Evolutionary conservation across 805 yeast species (phyloP), one percentile per base, ranked within the genome.

Genomic region (Barnettozyma vustinii): DNA sequence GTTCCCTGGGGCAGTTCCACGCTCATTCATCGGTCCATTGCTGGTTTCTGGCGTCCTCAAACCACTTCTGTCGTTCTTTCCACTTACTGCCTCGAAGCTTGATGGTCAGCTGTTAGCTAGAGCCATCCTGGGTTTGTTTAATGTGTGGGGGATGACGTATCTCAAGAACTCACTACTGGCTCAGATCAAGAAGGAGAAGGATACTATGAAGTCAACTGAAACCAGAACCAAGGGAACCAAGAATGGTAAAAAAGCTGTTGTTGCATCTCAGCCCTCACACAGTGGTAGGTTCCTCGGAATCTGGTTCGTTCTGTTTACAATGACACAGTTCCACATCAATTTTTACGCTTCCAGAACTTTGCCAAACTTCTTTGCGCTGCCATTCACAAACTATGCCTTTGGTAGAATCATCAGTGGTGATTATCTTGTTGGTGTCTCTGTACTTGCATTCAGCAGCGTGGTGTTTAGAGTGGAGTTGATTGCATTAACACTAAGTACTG

Each of bases 1-100:
- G 46, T 92, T 88, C 62, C 96, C 97, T 0, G 97, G 97, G 2
- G 91, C 74, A 2, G 96, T 92, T 8, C 96, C 96, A 26, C 73
- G 97, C 47, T 79, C 96, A 0, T 91, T 90, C 59, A 60, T 87
- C 12, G 96, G 96, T 2, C 75, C 94, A 9, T 55, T 83, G 45
- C 52, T 79, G 1, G 51, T 88, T 12, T 73, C 87, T 0, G 60
- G 60, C 0, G 40, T 81, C 1, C 64, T 77, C 2, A 75, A 72
- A 45, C 77, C 78, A 0, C 50, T 71, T 13, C 50, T 58, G 5
- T 18, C 36, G n/a, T 42, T 50, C 15, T 12, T 55, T 15, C 55
- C 56, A 53, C 19, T 10, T 21, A 52, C 46, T 26, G 55, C 51
- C 13, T 71, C 79, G 9, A 80, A 80, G 53, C 49, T 79, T 15